A percentile compares a stretch with the other conserved stretches of the same genome.
These are phyloP conservation scores for Sequoiadendron giganteum DNA, from an alignment of 75 land plant species.

Conservation along the genomic window DNA sequence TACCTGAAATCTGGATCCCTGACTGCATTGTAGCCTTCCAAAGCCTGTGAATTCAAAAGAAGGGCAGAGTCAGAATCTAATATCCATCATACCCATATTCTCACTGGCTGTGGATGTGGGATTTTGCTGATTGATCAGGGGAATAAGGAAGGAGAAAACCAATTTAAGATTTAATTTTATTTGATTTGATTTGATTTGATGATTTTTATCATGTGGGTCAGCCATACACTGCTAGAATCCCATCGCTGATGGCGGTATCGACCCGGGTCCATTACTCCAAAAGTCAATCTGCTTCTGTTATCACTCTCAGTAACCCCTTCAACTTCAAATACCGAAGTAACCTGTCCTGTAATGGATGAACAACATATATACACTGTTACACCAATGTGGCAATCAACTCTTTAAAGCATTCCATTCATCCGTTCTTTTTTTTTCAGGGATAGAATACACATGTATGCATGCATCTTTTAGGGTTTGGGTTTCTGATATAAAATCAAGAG, in stretches of 20 bases:
- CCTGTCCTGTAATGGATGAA: conserved; percentile 25
- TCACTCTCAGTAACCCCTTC: conserved; percentile 4
- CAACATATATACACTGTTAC: conserved; percentile 14
- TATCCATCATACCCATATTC: conserved; percentile 33
- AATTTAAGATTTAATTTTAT: conserved; percentile 20
- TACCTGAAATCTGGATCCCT: conserved; percentile 43
- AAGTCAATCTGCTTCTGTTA: not conserved
- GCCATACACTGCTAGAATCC: conserved; percentile 55
- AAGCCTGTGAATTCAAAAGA: conserved; percentile 60
- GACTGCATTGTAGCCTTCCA: conserved; percentile 37
- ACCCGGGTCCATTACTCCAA: conserved; percentile 30
- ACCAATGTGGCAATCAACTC: conserved; percentile 5
- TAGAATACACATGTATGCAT: not conserved
- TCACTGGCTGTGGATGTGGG: conserved; percentile 33
- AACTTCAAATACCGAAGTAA: not conserved
- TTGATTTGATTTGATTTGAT: conserved; percentile 23
- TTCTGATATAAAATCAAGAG: not conserved
- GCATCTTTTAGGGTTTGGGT: conserved; percentile 3
- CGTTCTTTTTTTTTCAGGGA: not conserved
- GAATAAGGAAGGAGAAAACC: conserved; percentile 19
- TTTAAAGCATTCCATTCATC: conserved; percentile 3
- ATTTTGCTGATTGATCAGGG: conserved; percentile 14
- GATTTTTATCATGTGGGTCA: conserved; percentile 19
- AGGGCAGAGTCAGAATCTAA: conserved; percentile 34
- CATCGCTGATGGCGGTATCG: conserved; percentile 42